A percentile compares a stretch with the other conserved stretches of the same genome.
These are phyloP conservation scores for Ormosia emarginata DNA, from an alignment of 306 rosid genomes.

Conservation along the genomic window DNA sequence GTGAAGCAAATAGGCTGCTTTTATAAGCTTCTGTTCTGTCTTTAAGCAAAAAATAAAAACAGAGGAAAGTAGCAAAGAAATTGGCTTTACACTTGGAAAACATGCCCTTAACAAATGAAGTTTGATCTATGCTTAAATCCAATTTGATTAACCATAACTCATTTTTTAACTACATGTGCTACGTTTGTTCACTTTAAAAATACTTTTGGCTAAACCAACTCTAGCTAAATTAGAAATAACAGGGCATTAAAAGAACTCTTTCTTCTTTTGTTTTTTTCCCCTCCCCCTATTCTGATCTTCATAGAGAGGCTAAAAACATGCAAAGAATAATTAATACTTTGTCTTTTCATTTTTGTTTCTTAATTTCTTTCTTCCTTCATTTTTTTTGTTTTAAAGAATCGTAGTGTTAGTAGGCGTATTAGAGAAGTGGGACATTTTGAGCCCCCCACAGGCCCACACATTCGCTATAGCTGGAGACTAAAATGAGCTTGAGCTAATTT, in stretches of 20 bases:
- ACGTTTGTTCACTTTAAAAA: constrained; percentile 1
- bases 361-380: background rate
- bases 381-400: too few species aligned
- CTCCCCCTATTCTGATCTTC: background rate
- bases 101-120: constrained; percentile 6
- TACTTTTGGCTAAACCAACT: constrained; percentile 9
- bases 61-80: constrained; percentile 41
- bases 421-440: too few species aligned
- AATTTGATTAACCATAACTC: constrained; percentile 5
- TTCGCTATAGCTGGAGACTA: too few species aligned
- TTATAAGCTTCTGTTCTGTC: constrained; percentile 48
- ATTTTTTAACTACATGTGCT: background rate
- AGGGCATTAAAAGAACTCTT: background rate
- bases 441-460: too few species aligned
- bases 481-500: too few species aligned
- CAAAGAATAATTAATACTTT: background rate
- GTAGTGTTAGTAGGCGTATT: too few species aligned
- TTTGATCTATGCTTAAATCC: constrained; percentile 10
- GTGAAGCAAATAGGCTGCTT: constrained; percentile 46
- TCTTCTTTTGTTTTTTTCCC: background rate
- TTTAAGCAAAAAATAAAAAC: constrained; percentile 32
- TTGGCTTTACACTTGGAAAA: constrained; percentile 61
- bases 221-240: background rate
- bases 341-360: background rate
- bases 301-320: constrained; percentile 5